Evolutionary conservation across 2,329 filamentous ascomycete genomes (phyloP).

Genomic region (Gaeumannomyces tritici): DNA sequence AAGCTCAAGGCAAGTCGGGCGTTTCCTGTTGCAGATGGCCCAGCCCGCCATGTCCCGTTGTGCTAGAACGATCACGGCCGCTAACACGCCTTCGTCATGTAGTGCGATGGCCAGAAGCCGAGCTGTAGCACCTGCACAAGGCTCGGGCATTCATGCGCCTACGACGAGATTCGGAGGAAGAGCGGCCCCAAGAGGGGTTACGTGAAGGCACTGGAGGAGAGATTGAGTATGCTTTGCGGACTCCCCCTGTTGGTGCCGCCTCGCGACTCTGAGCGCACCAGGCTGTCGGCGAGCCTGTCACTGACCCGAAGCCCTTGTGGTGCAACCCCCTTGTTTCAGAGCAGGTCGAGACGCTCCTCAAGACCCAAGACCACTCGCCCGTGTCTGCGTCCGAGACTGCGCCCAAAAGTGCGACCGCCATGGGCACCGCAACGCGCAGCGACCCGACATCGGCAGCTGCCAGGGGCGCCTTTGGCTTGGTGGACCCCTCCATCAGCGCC

Average conservation of each 20-base stretch:
- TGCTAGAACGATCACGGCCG: too few relatives aligned
- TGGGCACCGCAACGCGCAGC: slow-evolving; percentile 25
- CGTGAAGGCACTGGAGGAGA: slow-evolving; percentile 86
- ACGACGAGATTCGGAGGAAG: slow-evolving; percentile 88
- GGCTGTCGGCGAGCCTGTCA: slow-evolving; percentile 1
- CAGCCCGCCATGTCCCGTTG: too few relatives aligned
- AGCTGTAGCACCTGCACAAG: slow-evolving; percentile 83
- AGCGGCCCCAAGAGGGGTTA: slow-evolving; percentile 92
- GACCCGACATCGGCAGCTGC: slow-evolving; percentile 18
- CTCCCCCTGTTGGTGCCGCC: not conserved
- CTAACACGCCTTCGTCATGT: not conserved
- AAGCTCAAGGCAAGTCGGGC: slow-evolving; percentile 52
- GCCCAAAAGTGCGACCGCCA: not conserved
- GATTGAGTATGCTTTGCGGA: slow-evolving; percentile 58
- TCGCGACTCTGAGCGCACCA: not conserved
- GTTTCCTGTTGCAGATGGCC: not conserved
- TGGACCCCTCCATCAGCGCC: slow-evolving; percentile 37
- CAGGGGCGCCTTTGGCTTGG: slow-evolving; percentile 12
- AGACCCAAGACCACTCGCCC: slow-evolving; percentile 56
- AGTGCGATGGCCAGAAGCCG: slow-evolving; percentile 73
- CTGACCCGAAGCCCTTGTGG: not conserved
- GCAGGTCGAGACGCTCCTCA: slow-evolving; percentile 86
- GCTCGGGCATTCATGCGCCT: slow-evolving; percentile 79
- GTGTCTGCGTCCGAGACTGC: slow-evolving; percentile 9
- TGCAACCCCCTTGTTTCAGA: slow-evolving; percentile 36